Evolutionary conservation across 495 filamentous ascomycete species (phyloP).

Genomic region (Elasticomyces elasticus): DNA sequence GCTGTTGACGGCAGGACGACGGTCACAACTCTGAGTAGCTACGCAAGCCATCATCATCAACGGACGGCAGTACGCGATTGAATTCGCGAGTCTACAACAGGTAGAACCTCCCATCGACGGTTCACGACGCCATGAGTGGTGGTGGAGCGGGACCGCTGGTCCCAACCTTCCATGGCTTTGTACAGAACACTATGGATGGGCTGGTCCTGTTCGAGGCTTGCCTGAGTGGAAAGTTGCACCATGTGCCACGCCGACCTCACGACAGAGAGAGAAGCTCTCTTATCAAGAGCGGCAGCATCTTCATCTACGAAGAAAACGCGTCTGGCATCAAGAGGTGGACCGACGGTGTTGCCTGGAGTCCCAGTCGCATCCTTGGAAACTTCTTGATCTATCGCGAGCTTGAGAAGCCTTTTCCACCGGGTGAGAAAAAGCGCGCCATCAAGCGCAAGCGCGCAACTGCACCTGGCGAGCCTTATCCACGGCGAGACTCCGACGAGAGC

Average conservation of each 20-base stretch:
- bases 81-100: no score
- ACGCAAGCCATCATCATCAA: no score
- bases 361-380: conserved; percentile 78
- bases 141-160: conserved; percentile 19
- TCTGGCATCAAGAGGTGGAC: conserved; percentile 93
- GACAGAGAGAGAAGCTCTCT: conserved; percentile 65
- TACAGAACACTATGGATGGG: conserved; percentile 57
- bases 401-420: conserved; percentile 68
- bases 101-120: not conserved
- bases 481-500: conserved; percentile 23
- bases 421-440: conserved; percentile 80
- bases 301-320: conserved; percentile 81
- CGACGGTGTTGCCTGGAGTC: conserved; percentile 81
- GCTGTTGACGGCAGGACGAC: no score
- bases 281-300: conserved; percentile 74
- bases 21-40: no score
- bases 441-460: conserved; percentile 44
- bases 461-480: conserved; percentile 22
- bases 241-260: conserved; percentile 73
- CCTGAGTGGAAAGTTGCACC: conserved; percentile 54
- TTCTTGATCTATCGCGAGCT: conserved; percentile 86
- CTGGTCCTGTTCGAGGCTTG: conserved; percentile 67
- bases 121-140: conserved; percentile 14
- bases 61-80: no score
- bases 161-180: conserved; percentile 25